These are phyloP conservation scores for Teunomyces panamensis DNA, from an alignment of 805 yeast species.

Conservation along the genomic window DNA sequence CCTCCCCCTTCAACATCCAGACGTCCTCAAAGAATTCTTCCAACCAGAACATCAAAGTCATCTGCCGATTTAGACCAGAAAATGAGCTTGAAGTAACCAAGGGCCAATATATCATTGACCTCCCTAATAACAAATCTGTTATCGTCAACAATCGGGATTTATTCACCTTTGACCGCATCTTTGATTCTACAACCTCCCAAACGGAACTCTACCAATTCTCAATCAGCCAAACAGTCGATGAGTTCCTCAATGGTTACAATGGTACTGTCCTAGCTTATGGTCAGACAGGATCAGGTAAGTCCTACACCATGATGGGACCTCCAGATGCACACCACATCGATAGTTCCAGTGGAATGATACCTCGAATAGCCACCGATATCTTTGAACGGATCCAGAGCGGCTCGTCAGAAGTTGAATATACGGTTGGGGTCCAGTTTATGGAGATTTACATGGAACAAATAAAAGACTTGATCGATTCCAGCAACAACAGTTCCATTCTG, in stretches of 20 bases:
- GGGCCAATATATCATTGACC: constrained; percentile 18
- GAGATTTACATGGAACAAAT: constrained; percentile 81
- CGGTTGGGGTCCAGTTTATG: constrained; percentile 68
- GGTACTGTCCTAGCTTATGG: constrained; percentile 79
- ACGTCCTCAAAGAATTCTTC: neutral
- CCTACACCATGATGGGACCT: constrained; percentile 75
- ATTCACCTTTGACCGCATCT: constrained; percentile 68
- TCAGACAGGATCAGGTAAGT: constrained; percentile 75
- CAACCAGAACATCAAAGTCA: constrained; percentile 51
- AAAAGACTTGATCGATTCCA: constrained; percentile 58
- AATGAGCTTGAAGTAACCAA: constrained; percentile 28
- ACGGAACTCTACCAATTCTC: constrained; percentile 57
- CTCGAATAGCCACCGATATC: constrained; percentile 64
- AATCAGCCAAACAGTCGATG: constrained; percentile 61
- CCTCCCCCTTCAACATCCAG: constrained; percentile 1
- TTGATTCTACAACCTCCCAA: constrained; percentile 51
- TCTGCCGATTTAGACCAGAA: constrained; percentile 70
- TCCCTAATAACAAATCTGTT: constrained; percentile 26
- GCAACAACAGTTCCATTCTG: constrained; percentile 8
- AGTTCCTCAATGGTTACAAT: constrained; percentile 70
- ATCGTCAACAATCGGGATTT: constrained; percentile 24
- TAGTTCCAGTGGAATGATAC: constrained; percentile 60
- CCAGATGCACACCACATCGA: constrained; percentile 22
- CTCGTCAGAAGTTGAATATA: constrained; percentile 53
- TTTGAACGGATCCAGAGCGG: constrained; percentile 52